Evolutionary conservation across 1,139 yeast genomes (phyloP), one percentile per base, ranked within the genome.

Genomic region (Meyerozyma carpophila): DNA sequence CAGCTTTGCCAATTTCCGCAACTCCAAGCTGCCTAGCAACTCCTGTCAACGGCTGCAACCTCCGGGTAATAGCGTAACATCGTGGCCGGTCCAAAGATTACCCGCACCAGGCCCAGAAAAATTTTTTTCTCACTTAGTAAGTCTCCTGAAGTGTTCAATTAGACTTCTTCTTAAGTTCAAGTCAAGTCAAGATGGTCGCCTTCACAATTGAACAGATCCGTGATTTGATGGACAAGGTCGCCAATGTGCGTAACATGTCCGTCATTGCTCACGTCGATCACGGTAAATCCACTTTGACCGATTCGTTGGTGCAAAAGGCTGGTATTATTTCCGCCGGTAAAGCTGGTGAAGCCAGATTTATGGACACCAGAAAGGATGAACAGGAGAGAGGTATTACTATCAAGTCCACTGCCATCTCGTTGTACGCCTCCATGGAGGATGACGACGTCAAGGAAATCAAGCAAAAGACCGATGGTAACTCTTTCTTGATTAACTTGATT

Each of bases 241-340:
- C 97, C 77, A 91, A 93, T 73, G 97, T 93, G 70, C 96, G 98
- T 83, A 93, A 93, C 95, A 93, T 93, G 95, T 93, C 98, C 77
- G 98, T 93, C 77, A 93, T 93, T 84, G 98, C 98, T 71, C 98
- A 93, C 87, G 98, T 93, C 86, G 98, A 93, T 84, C 98, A 93
- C 84, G 98, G 98, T 81, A 93, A 93, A 78, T 90, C 98, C 60
- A 93, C 98, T 66, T 84, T 93, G 77, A 90, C 98, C 74, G 98
- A 93, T 78, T 91, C 98, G 58, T 86, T 93, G 72, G 98, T 93
- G 65, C 97, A 91, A 81, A 86, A 84, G 69, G 98, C 98, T 62
- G 98, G 98, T 88, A 93, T 93, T 73, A 93, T 93, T 68, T 93
- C 98, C 48, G 97, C 98, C 66, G 97, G 96, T 68, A 90, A 89